These are phyloP conservation scores for Phytophthora litchii DNA, from an alignment of 352 stramenopile genomes.

Conservation along the genomic window DNA sequence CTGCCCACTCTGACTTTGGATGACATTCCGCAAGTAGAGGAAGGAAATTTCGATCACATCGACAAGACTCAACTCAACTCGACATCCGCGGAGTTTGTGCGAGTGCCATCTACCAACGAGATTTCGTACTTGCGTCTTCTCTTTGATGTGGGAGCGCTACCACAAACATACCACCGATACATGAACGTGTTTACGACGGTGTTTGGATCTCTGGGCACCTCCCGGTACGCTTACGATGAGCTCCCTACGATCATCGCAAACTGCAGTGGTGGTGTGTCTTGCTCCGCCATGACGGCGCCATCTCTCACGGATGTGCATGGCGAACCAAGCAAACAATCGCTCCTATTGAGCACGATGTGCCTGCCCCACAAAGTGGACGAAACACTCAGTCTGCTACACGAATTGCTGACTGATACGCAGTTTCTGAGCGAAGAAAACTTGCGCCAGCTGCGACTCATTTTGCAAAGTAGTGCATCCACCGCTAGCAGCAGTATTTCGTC, in stretches of 20 bases:
- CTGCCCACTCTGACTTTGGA: conserved; percentile 73
- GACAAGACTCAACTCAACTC: conserved; percentile 45
- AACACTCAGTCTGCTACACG: conserved; percentile 58
- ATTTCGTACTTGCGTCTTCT: conserved; percentile 82
- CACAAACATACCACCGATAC: conserved; percentile 68
- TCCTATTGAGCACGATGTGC: conserved; percentile 73
- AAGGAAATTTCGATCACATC: conserved; percentile 58
- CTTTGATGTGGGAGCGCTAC: conserved; percentile 62
- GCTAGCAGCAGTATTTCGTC: conserved; percentile 78
- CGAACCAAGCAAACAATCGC: conserved; percentile 52
- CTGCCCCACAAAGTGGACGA: conserved; percentile 78
- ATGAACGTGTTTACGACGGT: conserved; percentile 74
- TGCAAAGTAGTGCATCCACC: conserved; percentile 72
- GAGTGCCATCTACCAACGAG: conserved; percentile 82
- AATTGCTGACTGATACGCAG: conserved; percentile 78
- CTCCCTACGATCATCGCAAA: conserved; percentile 79
- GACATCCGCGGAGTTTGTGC: conserved; percentile 55
- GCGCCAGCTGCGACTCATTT: conserved; percentile 70
- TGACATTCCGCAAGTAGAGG: conserved; percentile 63
- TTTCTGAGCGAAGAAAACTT: conserved; percentile 75
- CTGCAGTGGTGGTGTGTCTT: conserved; percentile 78
- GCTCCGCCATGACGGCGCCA: conserved; percentile 54
- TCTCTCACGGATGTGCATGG: conserved; percentile 53
- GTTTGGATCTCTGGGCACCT: conserved; percentile 78
- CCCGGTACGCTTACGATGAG: conserved; percentile 63